Evolutionary conservation across 805 yeast genomes (phyloP), one percentile per base, ranked within the genome.

Genomic region (Wickerhamiella alocasiicola): DNA sequence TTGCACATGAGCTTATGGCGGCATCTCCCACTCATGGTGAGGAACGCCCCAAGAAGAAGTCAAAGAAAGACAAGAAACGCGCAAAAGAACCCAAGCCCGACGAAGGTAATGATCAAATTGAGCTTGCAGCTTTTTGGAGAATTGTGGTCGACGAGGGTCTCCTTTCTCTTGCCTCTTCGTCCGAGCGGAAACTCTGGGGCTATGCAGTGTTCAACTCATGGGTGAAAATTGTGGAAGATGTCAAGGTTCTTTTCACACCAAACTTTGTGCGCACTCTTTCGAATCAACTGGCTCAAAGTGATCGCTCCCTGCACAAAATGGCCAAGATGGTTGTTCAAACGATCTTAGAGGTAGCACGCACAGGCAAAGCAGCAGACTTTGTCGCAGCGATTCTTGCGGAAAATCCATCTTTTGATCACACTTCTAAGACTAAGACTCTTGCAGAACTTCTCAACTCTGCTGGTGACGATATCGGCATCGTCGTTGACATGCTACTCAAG

Each of bases 141-240:
- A 64, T 68, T 3, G 76, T 75, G 5, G 71, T 88, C 12, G 96
- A 88, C 55, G 91, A 84, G 51, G 70, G 80, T 3, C 72, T 81
- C 45, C 87, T 88, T 50, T 66, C 81, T 4, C 74, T 73, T 27
- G 74, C 77, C 48, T 68, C 95, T 0, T 84, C 95, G 1, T 72
- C 78, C 24, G 96, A 87, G 57, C 67, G 95, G 43, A 88, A 87
- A 56, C 81, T 70, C 57, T 72, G 83, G 71, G 97, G 95, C 0
- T 74, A 87, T 51, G 81, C 81, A 49, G 70, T 85, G 9, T 74
- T 87, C 46, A 66, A 61, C 31, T 62, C 67, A 39, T 66, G 75
- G 42, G 55, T 77, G 5, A 54, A 57, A 31, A 42, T 46, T 6
- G 49, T 56, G 5, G 47, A 57, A 1, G 32, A 46, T 18, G 41